Base-by-base conservation (phyloP, 2,329 filamentous ascomycete genomes). In the Penicillium sclerotigenum region DNA sequence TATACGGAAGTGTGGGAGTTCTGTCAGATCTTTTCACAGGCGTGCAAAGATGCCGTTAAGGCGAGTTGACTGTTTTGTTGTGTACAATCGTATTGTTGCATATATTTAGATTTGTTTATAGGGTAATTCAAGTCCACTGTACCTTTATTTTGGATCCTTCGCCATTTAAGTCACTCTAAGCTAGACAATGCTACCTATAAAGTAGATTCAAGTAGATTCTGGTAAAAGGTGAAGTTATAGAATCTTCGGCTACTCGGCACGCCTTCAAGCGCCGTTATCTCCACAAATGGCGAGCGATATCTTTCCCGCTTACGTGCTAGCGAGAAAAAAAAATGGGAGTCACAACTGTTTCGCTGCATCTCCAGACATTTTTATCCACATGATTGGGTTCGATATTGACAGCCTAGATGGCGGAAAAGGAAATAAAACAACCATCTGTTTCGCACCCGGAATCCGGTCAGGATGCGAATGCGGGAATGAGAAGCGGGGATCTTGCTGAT, bases 1-100 rank as follows among this genome's bases (percentile, higher is more conserved):
- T 95, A 89, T 69, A 79, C 80, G 57, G 91, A 96, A 65, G 86
- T 91, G 7, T 85, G 75, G 76, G 71, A 74, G 16, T 90, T 90
- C 68, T 80, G 77, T 49, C 71, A 73, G 31, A 73, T 83, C 14
- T 85, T 86, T 63, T 67, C 75, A 6, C 66, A 73, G 38, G 82
- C 81, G 3, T 82, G 79, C 60, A 68, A 67, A 46, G 69, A 73
- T 54, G 78, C 75, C 10, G 62, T 67, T 22, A 56, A 65, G 26
- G 53, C 57, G 34, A 55, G 49, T 33, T 53, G 47, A 52, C 28
- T 16, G 20, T 42, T 14, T 2, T 24, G 1, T 50, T 7, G 4
- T 26, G 16, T 50, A 42, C 6, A 18, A 50, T 14, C 3, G 14
- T 47, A 20, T 42, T 24, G 5, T 38, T 47, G 24, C 24, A 29